Evolutionary conservation across 78 protist species (phyloP).

Genomic region (Cavenderia fasciculata): DNA sequence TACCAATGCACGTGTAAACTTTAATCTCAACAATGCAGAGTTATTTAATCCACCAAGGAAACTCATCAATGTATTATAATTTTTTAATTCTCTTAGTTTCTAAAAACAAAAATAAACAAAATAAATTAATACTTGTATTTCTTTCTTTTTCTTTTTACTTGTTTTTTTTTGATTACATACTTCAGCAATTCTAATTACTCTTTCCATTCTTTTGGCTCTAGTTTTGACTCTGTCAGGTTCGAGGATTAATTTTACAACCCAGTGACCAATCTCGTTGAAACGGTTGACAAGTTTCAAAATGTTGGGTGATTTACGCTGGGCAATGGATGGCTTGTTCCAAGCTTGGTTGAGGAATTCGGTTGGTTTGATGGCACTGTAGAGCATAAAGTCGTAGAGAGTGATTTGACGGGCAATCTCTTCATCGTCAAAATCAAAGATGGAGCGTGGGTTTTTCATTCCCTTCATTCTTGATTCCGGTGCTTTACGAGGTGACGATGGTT

Average conservation of each 20-base stretch:
- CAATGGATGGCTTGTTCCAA: constrained; percentile 63
- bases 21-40: constrained; percentile 43
- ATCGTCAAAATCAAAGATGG: constrained; percentile 66
- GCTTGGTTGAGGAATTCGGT: constrained; percentile 76
- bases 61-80: constrained; percentile 56
- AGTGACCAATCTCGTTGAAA: constrained; percentile 54
- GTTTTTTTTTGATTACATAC: not conserved
- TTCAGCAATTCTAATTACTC: constrained; percentile 72
- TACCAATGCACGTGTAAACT: constrained; percentile 36
- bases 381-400: constrained; percentile 55
- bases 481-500: constrained; percentile 4
- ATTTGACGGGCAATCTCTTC: constrained; percentile 78
- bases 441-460: constrained; percentile 45
- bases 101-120: not conserved
- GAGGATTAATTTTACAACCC: constrained; percentile 61
- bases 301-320: constrained; percentile 56
- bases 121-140: not conserved
- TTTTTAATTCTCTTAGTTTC: constrained; percentile 55
- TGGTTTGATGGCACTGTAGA: constrained; percentile 60
- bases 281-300: constrained; percentile 36
- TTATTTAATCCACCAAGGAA: constrained; percentile 75
- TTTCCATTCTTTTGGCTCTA: constrained; percentile 55
- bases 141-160: not conserved
- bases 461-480: constrained; percentile 29
- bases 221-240: constrained; percentile 69